Evolutionary conservation across 1,139 yeast species (phyloP), one percentile per base, ranked within the genome.

Genomic region (Taiozyma onychis): DNA sequence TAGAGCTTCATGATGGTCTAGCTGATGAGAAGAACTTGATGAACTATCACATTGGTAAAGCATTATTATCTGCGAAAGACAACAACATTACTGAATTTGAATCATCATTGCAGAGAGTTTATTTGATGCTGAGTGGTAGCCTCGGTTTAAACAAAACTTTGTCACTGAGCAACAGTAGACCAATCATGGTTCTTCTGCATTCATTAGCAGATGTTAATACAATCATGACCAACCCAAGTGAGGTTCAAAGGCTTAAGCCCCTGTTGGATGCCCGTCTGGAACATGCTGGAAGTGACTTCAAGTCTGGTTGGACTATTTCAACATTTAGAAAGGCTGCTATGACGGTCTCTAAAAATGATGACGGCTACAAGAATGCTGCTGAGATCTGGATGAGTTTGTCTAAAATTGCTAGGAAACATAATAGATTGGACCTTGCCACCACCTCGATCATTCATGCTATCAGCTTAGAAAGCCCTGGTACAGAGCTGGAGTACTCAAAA

Each of bases 401-500:
- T 0, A 74, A 76, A 44, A 72, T 86, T 43, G 85, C 96, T 5
- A 70, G 97, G 50, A 78, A 81, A 54, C 81, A 83, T 53, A 79
- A 81, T 22, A 76, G 93, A 52, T 71, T 85, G 22, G 95, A 88
- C 56, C 74, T 88, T 42, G 86, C 98, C 0, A 81, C 93, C 2
- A 78, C 83, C 43, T 77, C 85, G 5, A 80, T 89, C 30, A 81
- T 91, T 66, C 78, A 80, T 50, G 93, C 96, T 0, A 73, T 83
- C 66, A 73, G 76, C 5, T 63, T 76, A 16, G 67, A 66, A 1
- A 66, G 70, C 45, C 68, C 70, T 1, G 72, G 75, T 26, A 89
- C 95, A 1, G 84, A 82, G 53, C 73, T 86, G 41, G 97, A 90
- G 64, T 87, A 88, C 65, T 88, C 98, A 0, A 83, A 88, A 52